A percentile compares a stretch with the other conserved stretches of the same genome.
Evolutionary conservation across 108 stramenopile genomes (phyloP).

Genomic region (Nannochloropsis gaditana): DNA sequence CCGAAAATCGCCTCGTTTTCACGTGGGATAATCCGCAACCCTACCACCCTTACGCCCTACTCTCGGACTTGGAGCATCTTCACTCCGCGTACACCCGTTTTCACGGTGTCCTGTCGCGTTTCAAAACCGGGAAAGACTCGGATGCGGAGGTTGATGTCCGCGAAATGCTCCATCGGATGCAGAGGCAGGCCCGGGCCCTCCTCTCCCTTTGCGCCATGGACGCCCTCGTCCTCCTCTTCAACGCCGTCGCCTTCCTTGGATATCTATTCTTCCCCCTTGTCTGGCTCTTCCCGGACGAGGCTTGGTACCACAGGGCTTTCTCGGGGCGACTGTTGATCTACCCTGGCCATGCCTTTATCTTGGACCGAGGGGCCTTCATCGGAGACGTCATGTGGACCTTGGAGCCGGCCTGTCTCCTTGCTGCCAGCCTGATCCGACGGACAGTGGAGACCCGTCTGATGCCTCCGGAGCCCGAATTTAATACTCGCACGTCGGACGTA

Average conservation of each 20-base stretch:
- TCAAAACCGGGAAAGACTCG: neutral
- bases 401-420: neutral
- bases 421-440: neutral
- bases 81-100: neutral
- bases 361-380: neutral
- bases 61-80: neutral
- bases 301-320: neutral
- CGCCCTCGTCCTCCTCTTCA: neutral
- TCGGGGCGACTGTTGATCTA: neutral
- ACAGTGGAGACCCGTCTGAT: neutral
- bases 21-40: neutral
- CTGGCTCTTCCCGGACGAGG: neutral
- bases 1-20: neutral
- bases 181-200: neutral
- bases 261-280: conserved; percentile 6
- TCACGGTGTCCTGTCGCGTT: neutral
- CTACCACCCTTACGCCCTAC: neutral
- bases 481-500: too few species aligned
- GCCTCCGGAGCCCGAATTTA: neutral
- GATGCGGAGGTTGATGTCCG: neutral
- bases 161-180: neutral
- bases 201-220: neutral
- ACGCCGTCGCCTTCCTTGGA: neutral
- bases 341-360: neutral
- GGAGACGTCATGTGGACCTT: conserved; percentile 1